Evolutionary conservation across 495 filamentous ascomycete genomes (phyloP), one percentile per base, ranked within the genome.

Genomic region (Penicillium flavigenum): DNA sequence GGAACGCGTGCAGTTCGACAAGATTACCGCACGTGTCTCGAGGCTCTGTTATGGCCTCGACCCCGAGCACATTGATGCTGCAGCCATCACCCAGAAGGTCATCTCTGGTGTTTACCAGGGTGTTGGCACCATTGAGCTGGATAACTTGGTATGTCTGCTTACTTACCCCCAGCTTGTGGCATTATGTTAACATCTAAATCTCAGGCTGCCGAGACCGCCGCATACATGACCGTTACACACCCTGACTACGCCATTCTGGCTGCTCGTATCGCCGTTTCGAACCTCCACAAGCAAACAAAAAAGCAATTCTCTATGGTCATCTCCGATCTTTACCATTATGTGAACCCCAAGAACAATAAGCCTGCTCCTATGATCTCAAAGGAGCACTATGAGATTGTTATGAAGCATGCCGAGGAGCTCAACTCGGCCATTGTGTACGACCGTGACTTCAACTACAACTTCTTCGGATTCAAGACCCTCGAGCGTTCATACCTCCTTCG

Each of bases 251-350:
- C 94, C 73, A 96, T 98, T 76, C 91, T 98, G 50, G 94, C 94
- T 64, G 94, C 94, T 62, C 92, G 94, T 75, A 98, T 98, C 65
- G 94, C 94, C 61, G 95, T 98, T 27, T 98, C 94, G 61, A 98
- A 98, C 81, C 88, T 98, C 54, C 94, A 98, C 84, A 98, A 98
- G 79, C 94, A 98, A 81, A 98, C 94, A 38, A 97, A 97, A 83
- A 98, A 98, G 82, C 93, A 97, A 71, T 98, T 93, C 76, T 97
- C 94, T 6, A 81, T 90, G 56, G 94, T 98, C 56, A 83, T 98
- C 62, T 86, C 85, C 60, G 94, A 98, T 67, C 84, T 98, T 17
- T 96, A 92, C 79, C 83, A 97, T 78, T 98, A 96, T 76, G 76
- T 95, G 70, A 98, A 98, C 77, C 94, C 94, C 20, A 96, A 92